phyloP scores from a whole-genome alignment of 2,329 filamentous ascomycete genomes.

The Fusarium torulosum region DNA sequence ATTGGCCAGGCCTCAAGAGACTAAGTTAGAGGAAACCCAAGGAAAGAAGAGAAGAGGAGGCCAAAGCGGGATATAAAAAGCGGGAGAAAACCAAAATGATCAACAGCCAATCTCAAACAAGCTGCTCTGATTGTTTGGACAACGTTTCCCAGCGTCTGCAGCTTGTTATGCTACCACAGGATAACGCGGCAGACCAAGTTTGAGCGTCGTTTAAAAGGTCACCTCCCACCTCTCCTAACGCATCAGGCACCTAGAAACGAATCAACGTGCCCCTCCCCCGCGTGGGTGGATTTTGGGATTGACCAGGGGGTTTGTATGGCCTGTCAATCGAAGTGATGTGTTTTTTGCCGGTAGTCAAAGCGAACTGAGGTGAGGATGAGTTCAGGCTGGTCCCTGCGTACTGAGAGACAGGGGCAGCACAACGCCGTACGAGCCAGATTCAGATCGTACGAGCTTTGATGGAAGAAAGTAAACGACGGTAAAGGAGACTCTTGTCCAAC shows the following conservation, averaged over 20 bases:
- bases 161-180: slow-evolving; percentile 31
- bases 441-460: slow-evolving; percentile 39
- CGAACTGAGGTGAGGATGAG: slow-evolving; percentile 29
- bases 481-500: slow-evolving; percentile 27
- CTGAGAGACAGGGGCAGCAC: slow-evolving; percentile 6
- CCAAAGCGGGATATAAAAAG: slow-evolving; percentile 3
- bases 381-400: slow-evolving; percentile 35
- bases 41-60: neutral
- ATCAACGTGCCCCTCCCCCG: slow-evolving; percentile 47
- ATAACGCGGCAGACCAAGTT: slow-evolving; percentile 46
- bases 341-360: slow-evolving; percentile 13
- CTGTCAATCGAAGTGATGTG: slow-evolving; percentile 36
- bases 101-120: slow-evolving; percentile 6
- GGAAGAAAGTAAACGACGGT: slow-evolving; percentile 13
- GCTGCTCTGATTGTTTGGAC: slow-evolving; percentile 10
- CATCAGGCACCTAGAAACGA: slow-evolving; percentile 44
- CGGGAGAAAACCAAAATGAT: slow-evolving; percentile 20
- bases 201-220: slow-evolving; percentile 40
- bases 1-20: slow-evolving; percentile 18
- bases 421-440: slow-evolving; percentile 35
- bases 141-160: slow-evolving; percentile 35
- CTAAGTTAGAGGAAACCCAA: slow-evolving; percentile 15
- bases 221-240: slow-evolving; percentile 42
- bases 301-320: slow-evolving; percentile 26
- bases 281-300: slow-evolving; percentile 40